These are phyloP conservation scores for Asterophora parasitica DNA, from an alignment of 768 basidiomycete species.

Conservation along the genomic window DNA sequence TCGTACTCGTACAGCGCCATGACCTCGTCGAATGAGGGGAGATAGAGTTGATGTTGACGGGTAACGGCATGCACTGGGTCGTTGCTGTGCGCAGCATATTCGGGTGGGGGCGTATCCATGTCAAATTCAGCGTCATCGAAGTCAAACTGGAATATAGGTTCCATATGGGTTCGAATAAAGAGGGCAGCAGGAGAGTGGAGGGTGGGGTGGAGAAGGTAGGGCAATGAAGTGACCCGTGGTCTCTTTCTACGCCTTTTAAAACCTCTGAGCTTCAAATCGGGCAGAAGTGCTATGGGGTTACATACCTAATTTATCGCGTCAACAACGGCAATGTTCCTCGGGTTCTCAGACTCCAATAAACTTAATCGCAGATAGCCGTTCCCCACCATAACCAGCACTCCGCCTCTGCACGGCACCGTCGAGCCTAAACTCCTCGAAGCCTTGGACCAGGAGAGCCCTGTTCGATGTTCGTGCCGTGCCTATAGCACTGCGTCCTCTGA, in stretches of 20 bases:
- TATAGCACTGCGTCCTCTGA: too few relatives aligned
- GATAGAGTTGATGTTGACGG: not conserved
- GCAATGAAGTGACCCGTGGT: not conserved
- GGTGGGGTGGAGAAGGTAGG: not conserved
- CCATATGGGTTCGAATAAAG: not conserved
- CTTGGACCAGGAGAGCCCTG: too few relatives aligned
- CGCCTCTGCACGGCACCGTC: too few relatives aligned
- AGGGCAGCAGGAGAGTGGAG: not conserved
- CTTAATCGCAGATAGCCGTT: not conserved
- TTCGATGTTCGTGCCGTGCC: too few relatives aligned
- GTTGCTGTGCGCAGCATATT: not conserved
- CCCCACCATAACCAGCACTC: too few relatives aligned
- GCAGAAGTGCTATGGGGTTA: not conserved
- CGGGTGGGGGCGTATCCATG: conserved; percentile 2
- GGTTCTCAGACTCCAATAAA: too few relatives aligned
- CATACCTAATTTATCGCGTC: not conserved
- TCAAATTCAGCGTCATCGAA: too few relatives aligned
- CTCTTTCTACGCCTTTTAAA: not conserved
- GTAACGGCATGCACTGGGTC: not conserved
- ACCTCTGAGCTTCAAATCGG: conserved; percentile 1
- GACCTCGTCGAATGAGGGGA: conserved; percentile 8
- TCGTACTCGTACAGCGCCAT: conserved; percentile 3
- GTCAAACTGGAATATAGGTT: not conserved
- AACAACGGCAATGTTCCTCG: not conserved
- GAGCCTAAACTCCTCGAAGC: too few relatives aligned